Conservation (phyloP, 345 rosid species). For the Corchorus capsularis region DNA sequence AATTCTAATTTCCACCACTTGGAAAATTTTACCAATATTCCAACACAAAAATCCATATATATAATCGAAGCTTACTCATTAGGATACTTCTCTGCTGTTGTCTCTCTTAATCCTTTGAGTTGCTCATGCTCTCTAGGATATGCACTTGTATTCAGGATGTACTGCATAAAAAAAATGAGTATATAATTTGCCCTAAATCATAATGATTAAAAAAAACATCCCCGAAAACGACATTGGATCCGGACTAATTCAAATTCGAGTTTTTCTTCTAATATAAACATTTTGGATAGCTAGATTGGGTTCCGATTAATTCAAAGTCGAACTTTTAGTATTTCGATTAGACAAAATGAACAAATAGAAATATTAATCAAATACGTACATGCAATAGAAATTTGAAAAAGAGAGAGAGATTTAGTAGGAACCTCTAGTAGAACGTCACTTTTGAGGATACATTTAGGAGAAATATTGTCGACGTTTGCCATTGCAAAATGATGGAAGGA, state of each 20-base stretch:
- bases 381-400: too few species aligned
- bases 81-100: constrained; percentile 36
- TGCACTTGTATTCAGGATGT: constrained; percentile 43
- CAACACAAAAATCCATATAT: neutral
- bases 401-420: neutral
- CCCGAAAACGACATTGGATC: too few species aligned
- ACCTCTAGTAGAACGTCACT: constrained; percentile 17
- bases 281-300: too few species aligned
- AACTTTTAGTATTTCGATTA: too few species aligned
- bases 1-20: neutral
- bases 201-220: too few species aligned
- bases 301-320: too few species aligned
- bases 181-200: neutral
- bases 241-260: neutral
- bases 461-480: neutral
- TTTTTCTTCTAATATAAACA: too few species aligned
- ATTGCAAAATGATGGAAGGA: neutral
- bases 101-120: constrained; percentile 47
- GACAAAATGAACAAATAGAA: too few species aligned
- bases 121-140: constrained; percentile 51
- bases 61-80: neutral
- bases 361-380: neutral
- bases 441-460: neutral
- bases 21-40: neutral
- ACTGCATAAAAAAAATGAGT: constrained; percentile 22